These are phyloP conservation scores for Heterobasidion annosum DNA, from an alignment of 1,284 basidiomycete species.

Conservation along the genomic window DNA sequence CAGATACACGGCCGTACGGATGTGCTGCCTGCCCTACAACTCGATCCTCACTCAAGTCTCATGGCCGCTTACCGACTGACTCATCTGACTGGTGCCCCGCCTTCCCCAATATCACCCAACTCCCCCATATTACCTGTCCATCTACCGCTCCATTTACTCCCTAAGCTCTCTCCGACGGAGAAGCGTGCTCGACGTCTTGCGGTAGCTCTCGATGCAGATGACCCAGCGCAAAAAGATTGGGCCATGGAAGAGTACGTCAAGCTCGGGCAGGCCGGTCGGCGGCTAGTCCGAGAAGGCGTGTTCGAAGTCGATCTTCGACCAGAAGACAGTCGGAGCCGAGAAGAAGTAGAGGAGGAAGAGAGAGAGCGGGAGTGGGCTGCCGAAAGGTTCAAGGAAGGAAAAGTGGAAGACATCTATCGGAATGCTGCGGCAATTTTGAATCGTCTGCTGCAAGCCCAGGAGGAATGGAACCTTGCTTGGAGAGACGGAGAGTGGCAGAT, in stretches of 20 bases:
- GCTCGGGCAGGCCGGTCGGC: slow-evolving; percentile 7
- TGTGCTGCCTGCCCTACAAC: slow-evolving; percentile 12
- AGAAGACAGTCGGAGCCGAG: slow-evolving; percentile 4
- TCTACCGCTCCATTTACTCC: slow-evolving; percentile 10
- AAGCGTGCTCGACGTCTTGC: slow-evolving; percentile 11
- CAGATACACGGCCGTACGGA: slow-evolving; percentile 13
- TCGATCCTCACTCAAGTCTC: slow-evolving; percentile 12
- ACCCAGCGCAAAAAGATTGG: slow-evolving; percentile 10
- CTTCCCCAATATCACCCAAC: not conserved
- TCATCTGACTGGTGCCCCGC: slow-evolving; percentile 6
- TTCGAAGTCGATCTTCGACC: slow-evolving; percentile 8
- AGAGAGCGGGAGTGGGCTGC: slow-evolving; percentile 11
- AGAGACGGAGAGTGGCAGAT: slow-evolving; percentile 1
- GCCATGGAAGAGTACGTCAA: slow-evolving; percentile 12
- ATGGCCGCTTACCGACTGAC: slow-evolving; percentile 13
- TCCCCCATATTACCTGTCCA: not conserved
- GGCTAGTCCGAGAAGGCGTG: slow-evolving; percentile 12
- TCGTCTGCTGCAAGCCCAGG: slow-evolving; percentile 10
- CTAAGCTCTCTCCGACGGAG: slow-evolving; percentile 6
- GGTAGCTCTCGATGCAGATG: slow-evolving; percentile 12
- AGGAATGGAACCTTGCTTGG: slow-evolving; percentile 11
- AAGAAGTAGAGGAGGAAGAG: slow-evolving; percentile 11
- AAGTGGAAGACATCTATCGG: slow-evolving; percentile 10
- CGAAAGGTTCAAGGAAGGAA: slow-evolving; percentile 8
- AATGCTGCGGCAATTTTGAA: slow-evolving; percentile 10